Evolutionary conservation across 257 asterid genomes (phyloP).

Genomic region (Penstemon barbatus): DNA sequence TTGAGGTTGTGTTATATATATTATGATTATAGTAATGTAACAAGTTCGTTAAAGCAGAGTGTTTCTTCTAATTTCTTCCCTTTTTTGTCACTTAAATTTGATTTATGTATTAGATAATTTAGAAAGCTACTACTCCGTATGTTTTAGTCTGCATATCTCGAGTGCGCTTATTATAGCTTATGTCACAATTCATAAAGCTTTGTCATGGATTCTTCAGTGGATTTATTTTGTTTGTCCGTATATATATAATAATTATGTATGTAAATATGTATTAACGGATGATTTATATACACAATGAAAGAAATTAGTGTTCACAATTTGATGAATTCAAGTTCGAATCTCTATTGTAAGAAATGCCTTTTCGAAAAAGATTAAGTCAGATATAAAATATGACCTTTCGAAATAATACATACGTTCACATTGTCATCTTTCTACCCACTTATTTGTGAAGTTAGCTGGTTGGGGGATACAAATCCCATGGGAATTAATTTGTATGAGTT

Average conservation of each 20-base stretch:
- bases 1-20: background rate
- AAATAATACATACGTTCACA: background rate
- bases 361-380: too few relatives aligned
- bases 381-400: too few relatives aligned
- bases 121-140: background rate
- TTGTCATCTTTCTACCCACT: constrained; percentile 41
- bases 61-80: background rate
- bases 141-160: constrained; percentile 14
- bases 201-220: constrained; percentile 35
- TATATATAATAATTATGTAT: background rate
- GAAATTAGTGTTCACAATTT: too few relatives aligned
- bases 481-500: too few relatives aligned
- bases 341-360: too few relatives aligned
- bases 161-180: constrained; percentile 36
- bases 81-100: background rate
- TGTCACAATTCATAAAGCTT: constrained; percentile 27
- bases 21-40: constrained; percentile 21
- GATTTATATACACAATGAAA: too few relatives aligned
- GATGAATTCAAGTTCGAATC: too few relatives aligned
- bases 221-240: background rate
- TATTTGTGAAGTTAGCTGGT: constrained; percentile 6
- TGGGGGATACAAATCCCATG: too few relatives aligned
- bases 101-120: constrained; percentile 1
- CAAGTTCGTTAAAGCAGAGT: constrained; percentile 58
- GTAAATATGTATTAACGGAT: too few relatives aligned